Percentiles rank a stretch among this genome's conserved stretches.
phyloP scores from a whole-genome alignment of 352 stramenopile species.

The Phytopythium helicoides region DNA sequence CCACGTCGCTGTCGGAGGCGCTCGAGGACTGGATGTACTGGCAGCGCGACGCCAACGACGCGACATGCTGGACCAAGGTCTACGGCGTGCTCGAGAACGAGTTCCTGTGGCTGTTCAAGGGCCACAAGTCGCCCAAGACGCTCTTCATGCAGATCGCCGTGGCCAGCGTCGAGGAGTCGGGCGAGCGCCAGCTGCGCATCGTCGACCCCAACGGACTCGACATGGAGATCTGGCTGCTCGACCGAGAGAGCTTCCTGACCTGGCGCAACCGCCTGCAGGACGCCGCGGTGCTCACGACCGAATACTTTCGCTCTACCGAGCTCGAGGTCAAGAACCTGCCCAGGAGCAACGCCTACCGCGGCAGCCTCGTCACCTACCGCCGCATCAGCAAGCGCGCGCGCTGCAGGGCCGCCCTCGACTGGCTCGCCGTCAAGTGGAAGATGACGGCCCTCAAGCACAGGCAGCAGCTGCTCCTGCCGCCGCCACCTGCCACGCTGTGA shows the following conservation, averaged over 20 bases:
- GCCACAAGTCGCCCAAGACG: constrained; percentile 45
- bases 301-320: constrained; percentile 62
- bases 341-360: constrained; percentile 53
- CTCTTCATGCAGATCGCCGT: constrained; percentile 80
- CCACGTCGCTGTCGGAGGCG: constrained; percentile 28
- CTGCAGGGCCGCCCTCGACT: constrained; percentile 44
- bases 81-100: constrained; percentile 78
- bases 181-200: constrained; percentile 59
- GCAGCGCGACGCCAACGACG: constrained; percentile 67
- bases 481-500: not conserved
- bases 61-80: constrained; percentile 79
- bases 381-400: constrained; percentile 43
- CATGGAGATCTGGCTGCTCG: constrained; percentile 72
- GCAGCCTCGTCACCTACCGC: constrained; percentile 65
- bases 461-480: constrained; percentile 9
- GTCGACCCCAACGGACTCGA: constrained; percentile 75
- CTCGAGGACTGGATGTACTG: constrained; percentile 85
- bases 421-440: constrained; percentile 37
- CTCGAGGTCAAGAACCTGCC: constrained; percentile 56
- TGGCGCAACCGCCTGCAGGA: constrained; percentile 65
- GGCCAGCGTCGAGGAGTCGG: constrained; percentile 60
- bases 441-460: constrained; percentile 13
- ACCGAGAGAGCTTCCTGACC: constrained; percentile 39
- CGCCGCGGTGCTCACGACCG: constrained; percentile 48
- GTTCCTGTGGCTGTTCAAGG: constrained; percentile 80